phyloP scores from a whole-genome alignment of 169 alveolate genomes.

The Cryptosporidium tyzzeri region DNA sequence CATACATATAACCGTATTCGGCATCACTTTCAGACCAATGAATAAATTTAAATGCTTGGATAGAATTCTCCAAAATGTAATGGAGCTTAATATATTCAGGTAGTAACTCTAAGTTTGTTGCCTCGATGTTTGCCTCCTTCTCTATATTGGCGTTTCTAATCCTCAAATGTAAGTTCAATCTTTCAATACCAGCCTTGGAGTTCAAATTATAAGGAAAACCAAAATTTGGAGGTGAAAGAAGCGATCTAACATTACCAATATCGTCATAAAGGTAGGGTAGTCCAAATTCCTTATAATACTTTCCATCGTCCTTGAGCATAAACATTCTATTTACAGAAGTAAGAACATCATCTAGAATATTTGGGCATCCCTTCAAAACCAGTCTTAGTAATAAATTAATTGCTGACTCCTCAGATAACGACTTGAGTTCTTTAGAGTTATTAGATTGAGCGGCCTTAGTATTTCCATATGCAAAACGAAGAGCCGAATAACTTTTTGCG shows the following conservation, averaged over 20 bases:
- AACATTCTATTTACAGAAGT: slow-evolving; percentile 50
- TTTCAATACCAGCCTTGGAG: slow-evolving; percentile 60
- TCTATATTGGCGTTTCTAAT: slow-evolving; percentile 30
- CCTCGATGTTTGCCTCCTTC: slow-evolving; percentile 9
- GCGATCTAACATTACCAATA: slow-evolving; percentile 33
- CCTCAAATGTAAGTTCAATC: slow-evolving; percentile 22
- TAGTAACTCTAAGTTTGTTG: slow-evolving; percentile 11
- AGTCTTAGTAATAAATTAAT: slow-evolving; percentile 27
- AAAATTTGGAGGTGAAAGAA: slow-evolving; percentile 41
- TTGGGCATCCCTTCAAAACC: slow-evolving; percentile 41
- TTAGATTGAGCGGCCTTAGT: slow-evolving; percentile 11
- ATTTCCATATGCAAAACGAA: slow-evolving; percentile 45
- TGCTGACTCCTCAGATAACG: slow-evolving; percentile 26
- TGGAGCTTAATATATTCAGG: slow-evolving; percentile 39
- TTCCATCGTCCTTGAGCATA: slow-evolving; percentile 30
- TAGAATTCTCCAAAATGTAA: slow-evolving; percentile 25
- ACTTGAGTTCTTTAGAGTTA: slow-evolving; percentile 9
- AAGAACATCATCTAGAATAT: slow-evolving; percentile 31
- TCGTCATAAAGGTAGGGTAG: slow-evolving; percentile 50
- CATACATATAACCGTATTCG: slow-evolving; percentile 59
- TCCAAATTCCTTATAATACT: slow-evolving; percentile 18
- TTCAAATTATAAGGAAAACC: slow-evolving; percentile 51
- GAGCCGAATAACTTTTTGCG: slow-evolving; percentile 40
- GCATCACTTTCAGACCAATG: slow-evolving; percentile 46
- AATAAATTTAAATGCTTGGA: slow-evolving; percentile 42